phyloP scores from a whole-genome alignment of 768 basidiomycete genomes.

The Lactarius pseudohatsudake region DNA sequence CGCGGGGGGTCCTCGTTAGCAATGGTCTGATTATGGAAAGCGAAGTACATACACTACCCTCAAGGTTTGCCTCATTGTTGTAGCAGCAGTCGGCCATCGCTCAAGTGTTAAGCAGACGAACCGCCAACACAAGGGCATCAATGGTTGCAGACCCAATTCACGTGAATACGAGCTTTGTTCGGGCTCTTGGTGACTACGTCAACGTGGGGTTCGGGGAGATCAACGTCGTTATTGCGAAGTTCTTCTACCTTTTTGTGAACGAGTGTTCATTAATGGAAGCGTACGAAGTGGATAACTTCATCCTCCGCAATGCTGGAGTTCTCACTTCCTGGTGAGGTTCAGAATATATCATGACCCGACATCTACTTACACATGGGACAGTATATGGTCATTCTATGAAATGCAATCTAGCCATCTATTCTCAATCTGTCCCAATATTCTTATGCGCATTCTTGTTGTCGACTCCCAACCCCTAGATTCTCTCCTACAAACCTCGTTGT shows the following conservation, averaged over 20 bases:
- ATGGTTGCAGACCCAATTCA: slow-evolving; percentile 57
- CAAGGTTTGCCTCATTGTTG: slow-evolving; percentile 45
- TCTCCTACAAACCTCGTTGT: slow-evolving; percentile 46
- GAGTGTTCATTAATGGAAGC: slow-evolving; percentile 60
- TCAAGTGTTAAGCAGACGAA: slow-evolving; percentile 44
- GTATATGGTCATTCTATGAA: slow-evolving; percentile 68
- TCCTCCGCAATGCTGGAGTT: slow-evolving; percentile 57
- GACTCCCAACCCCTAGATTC: slow-evolving; percentile 61
- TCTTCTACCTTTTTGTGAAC: slow-evolving; percentile 58
- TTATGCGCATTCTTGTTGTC: slow-evolving; percentile 60
- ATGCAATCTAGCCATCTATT: slow-evolving; percentile 58
- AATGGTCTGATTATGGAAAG: slow-evolving; percentile 48
- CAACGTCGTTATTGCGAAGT: slow-evolving; percentile 56
- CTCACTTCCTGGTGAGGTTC: slow-evolving; percentile 59
- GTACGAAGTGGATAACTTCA: slow-evolving; percentile 72
- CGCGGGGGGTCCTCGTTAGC: slow-evolving; percentile 46
- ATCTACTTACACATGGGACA: slow-evolving; percentile 32
- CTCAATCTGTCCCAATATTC: slow-evolving; percentile 51
- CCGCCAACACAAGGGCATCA: slow-evolving; percentile 43
- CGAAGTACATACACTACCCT: slow-evolving; percentile 53
- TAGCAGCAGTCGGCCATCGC: neutral
- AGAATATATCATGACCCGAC: neutral
- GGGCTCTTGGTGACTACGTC: slow-evolving; percentile 52
- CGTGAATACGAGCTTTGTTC: slow-evolving; percentile 56
- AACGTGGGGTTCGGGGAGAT: slow-evolving; percentile 49